Evolutionary conservation across 192 early-diverging fungal species (phyloP).

Genomic region (Entomortierella parvispora): DNA sequence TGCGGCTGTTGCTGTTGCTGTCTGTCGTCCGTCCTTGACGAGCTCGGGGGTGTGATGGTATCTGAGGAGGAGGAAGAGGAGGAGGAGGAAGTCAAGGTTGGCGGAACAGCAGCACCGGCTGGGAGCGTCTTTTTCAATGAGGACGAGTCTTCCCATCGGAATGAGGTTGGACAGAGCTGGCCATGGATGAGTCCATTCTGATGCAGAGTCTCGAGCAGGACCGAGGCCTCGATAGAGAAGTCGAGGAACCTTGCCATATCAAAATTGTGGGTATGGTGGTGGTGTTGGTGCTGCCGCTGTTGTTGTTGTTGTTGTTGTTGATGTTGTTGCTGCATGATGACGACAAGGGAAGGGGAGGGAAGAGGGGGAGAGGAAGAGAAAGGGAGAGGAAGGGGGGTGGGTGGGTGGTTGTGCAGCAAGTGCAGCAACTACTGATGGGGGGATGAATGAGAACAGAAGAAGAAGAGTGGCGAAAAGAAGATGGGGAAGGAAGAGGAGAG

Average conservation of each 20-base stretch:
- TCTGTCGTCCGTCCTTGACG: too few species aligned
- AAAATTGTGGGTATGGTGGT: constrained; percentile 1
- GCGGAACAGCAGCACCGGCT: neutral
- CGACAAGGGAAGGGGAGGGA: neutral
- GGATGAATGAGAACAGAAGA: too few species aligned
- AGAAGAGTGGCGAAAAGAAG: too few species aligned
- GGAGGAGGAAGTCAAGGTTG: neutral
- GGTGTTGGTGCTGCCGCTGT: constrained; percentile 2
- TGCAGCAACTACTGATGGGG: too few species aligned
- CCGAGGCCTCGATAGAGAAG: constrained; percentile 37
- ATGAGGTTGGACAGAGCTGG: constrained; percentile 37
- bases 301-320: constrained; percentile 8
- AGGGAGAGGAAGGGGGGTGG: neutral
- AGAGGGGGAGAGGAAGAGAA: neutral
- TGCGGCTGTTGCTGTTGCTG: neutral
- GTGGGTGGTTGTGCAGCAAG: too few species aligned
- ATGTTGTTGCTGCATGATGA: neutral
- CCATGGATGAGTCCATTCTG: constrained; percentile 44
- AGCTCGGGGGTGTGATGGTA: too few species aligned
- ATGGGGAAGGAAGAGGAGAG: too few species aligned
- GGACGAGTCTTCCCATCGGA: constrained; percentile 40
- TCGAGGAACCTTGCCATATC: constrained; percentile 39
- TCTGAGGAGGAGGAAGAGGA: neutral
- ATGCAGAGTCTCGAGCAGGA: constrained; percentile 31
- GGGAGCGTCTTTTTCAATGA: constrained; percentile 3